These are phyloP conservation scores for Coniochaeta sp. DNA, from an alignment of 2,329 filamentous ascomycete genomes.

Conservation along the genomic window DNA sequence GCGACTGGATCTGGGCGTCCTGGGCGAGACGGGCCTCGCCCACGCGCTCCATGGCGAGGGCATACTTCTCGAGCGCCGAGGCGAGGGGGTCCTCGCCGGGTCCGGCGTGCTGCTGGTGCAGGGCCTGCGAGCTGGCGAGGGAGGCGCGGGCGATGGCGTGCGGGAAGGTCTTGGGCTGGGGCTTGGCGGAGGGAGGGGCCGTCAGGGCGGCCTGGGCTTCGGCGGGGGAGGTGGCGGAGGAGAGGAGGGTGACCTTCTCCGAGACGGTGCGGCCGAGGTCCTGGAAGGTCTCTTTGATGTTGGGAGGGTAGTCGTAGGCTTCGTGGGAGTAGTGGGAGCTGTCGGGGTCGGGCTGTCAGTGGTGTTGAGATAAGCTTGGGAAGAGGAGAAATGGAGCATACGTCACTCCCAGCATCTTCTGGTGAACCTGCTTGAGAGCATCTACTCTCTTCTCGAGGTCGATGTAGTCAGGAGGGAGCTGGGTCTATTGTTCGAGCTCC, in stretches of 20 bases:
- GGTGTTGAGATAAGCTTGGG: slow-evolving; percentile 5
- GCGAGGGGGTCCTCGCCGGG: slow-evolving; percentile 82
- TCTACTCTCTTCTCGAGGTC: slow-evolving; percentile 98
- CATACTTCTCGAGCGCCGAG: slow-evolving; percentile 90
- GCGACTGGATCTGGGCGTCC: slow-evolving; percentile 89
- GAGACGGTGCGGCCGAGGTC: slow-evolving; percentile 92
- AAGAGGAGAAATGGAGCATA: slow-evolving; percentile 41
- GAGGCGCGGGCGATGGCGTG: slow-evolving; percentile 92
- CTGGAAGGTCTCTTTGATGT: slow-evolving; percentile 95
- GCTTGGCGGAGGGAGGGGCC: slow-evolving; percentile 82
- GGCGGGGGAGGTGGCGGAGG: slow-evolving; percentile 74
- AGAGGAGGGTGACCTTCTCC: slow-evolving; percentile 90
- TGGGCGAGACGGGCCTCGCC: slow-evolving; percentile 90
- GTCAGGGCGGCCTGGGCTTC: slow-evolving; percentile 93
- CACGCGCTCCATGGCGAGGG: slow-evolving; percentile 84
- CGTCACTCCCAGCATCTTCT: slow-evolving; percentile 96
- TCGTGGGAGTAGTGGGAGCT: slow-evolving; percentile 92
- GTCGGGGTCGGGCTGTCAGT: slow-evolving; percentile 14
- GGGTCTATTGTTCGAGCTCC: slow-evolving; percentile 54
- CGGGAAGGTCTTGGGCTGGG: slow-evolving; percentile 96
- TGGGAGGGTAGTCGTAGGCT: slow-evolving; percentile 87
- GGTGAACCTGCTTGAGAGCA: slow-evolving; percentile 92
- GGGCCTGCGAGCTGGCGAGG: slow-evolving; percentile 75
- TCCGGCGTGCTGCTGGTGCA: slow-evolving; percentile 77
- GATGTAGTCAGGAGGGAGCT: slow-evolving; percentile 94